Base-by-base conservation (phyloP, 768 basidiomycete genomes). In the Strobilomyces confusus region DNA sequence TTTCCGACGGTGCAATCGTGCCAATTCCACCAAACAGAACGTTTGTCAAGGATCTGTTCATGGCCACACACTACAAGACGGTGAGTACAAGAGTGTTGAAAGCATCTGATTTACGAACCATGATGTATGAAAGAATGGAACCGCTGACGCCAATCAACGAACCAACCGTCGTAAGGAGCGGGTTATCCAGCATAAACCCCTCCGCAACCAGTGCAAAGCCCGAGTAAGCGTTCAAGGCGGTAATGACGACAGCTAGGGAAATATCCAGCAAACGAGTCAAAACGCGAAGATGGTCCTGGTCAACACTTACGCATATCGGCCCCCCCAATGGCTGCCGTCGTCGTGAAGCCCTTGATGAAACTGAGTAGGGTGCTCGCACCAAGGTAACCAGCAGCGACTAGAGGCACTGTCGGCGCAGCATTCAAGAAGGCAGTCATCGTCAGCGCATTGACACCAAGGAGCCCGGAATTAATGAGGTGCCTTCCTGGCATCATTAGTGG, bases 131-230 rank as follows among this genome's bases (percentile, higher is more conserved):
- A 45, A 94, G 78, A 64, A 94, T 94, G 14, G 89, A 91, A 44
- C 92, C 92, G 69, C 87, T 89, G 64, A 93, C 92, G 36, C 91
- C 92, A 54, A 94, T 94, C 44, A 94, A 72, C 20, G 91, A 87
- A 15, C 92, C 92, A 33, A 94, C 81, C 0, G 88, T 89, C 2
- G 89, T 89, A 42, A 93, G 72, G 12, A 93, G 76, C 15, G 89
- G 81, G 63, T 93, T 92, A 61, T 93, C 88, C 58, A 93, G 69
- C 92, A 94, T 94, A 64, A 94, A 90, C 8, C 90, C 92, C 77
- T 94, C 92, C 3, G 92, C 92, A 17, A 94, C 90, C 12, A 94
- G 81, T 17, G 92, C 92, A 60, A 94, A 92, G 20, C 92, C 92
- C 55, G 88, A 90, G 70, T 93, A 94, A 13, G 92, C 90, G 65